Conservation (phyloP, 805 yeast species). For the Cyberlindnera meyerae region DNA sequence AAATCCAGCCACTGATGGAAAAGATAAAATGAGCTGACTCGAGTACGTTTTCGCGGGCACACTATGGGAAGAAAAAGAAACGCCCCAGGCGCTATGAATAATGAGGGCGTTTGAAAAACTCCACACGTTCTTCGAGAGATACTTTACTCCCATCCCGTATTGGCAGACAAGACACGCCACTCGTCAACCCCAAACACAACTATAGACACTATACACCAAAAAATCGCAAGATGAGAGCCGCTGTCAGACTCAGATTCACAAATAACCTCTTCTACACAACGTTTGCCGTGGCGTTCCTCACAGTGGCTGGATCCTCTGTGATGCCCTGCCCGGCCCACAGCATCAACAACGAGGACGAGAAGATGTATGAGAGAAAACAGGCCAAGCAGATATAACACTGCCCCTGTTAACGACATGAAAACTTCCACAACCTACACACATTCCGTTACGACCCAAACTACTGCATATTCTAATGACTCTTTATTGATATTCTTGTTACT, state of each 20-base stretch:
- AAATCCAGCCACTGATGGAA: too few species aligned
- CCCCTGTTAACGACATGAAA: slow-evolving; percentile 1
- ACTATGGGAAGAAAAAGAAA: too few species aligned
- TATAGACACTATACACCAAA: neutral
- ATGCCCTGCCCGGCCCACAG: slow-evolving; percentile 42
- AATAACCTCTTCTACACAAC: slow-evolving; percentile 53
- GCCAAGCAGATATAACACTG: slow-evolving; percentile 2
- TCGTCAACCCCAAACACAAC: too few species aligned
- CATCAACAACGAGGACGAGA: slow-evolving; percentile 36
- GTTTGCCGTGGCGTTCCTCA: slow-evolving; percentile 52
- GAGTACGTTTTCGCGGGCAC: too few species aligned
- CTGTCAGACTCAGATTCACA: slow-evolving; percentile 48
- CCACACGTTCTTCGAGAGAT: too few species aligned
- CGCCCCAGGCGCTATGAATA: too few species aligned
- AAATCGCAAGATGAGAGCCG: slow-evolving; percentile 38
- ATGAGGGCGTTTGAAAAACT: too few species aligned
- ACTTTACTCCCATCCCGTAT: too few species aligned
- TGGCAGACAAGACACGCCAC: too few species aligned
- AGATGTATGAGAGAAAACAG: slow-evolving; percentile 18
- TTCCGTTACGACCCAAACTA: neutral
- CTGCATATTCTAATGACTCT: too few species aligned
- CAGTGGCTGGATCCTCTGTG: slow-evolving; percentile 38
- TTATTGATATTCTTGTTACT: too few species aligned
- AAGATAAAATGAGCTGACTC: too few species aligned
- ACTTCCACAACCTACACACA: slow-evolving; percentile 5